These are phyloP conservation scores for Gremmenia infestans DNA, from an alignment of 2,329 filamentous ascomycete genomes.

Conservation along the genomic window DNA sequence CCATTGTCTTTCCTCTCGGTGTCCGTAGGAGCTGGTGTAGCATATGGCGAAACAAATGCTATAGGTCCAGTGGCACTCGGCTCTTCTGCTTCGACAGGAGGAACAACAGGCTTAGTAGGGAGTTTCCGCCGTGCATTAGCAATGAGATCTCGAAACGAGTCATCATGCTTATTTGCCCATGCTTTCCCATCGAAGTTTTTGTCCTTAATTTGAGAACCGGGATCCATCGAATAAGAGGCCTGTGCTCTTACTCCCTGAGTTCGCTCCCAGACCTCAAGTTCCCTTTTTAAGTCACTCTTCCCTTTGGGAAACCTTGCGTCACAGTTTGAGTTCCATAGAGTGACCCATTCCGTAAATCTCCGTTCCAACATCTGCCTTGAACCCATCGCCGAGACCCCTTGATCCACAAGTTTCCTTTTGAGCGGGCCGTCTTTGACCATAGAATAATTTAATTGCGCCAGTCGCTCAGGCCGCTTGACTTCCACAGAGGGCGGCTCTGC, in stretches of 20 bases:
- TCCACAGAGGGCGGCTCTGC: constrained; percentile 22
- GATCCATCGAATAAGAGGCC: constrained; percentile 35
- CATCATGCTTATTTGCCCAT: constrained; percentile 69
- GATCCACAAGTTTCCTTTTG: constrained; percentile 73
- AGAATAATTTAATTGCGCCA: constrained; percentile 81
- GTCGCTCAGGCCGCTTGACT: constrained; percentile 24
- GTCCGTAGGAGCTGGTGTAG: background rate
- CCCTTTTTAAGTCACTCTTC: constrained; percentile 67
- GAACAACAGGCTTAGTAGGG: background rate
- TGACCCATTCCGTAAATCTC: constrained; percentile 89
- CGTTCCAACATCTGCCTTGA: constrained; percentile 64
- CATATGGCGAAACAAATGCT: background rate
- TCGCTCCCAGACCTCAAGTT: constrained; percentile 82
- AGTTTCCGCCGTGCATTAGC: constrained; percentile 60
- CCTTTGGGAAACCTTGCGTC: constrained; percentile 71
- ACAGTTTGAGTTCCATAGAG: constrained; percentile 95
- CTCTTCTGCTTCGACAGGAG: background rate
- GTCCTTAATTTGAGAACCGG: constrained; percentile 59
- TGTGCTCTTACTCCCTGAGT: constrained; percentile 64
- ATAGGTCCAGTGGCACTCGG: background rate
- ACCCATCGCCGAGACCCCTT: constrained; percentile 71
- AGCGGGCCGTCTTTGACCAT: constrained; percentile 76
- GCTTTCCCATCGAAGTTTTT: constrained; percentile 82
- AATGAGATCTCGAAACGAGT: constrained; percentile 75
- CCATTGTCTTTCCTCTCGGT: background rate